Percentiles rank a stretch among this genome's conserved stretches.
phyloP scores from a whole-genome alignment of 2,329 filamentous ascomycete genomes.

The Berkeleyomyces rouxiae region DNA sequence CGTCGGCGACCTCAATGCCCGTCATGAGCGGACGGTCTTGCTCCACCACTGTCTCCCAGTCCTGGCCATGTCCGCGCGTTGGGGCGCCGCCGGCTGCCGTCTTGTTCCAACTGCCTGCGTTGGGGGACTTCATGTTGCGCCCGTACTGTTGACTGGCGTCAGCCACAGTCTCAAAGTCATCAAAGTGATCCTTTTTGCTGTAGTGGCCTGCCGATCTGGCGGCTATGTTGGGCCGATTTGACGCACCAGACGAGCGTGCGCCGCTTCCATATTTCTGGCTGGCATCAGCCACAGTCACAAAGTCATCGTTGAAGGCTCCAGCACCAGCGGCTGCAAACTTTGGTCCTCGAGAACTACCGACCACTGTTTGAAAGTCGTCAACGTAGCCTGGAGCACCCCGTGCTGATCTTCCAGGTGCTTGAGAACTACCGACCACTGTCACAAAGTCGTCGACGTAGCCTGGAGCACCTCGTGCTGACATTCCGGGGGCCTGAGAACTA shows the following conservation, averaged over 20 bases:
- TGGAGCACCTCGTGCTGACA: too few relatives aligned
- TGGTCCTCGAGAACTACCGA: not conserved
- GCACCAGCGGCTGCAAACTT: not conserved
- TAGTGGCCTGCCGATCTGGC: not conserved
- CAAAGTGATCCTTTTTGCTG: not conserved
- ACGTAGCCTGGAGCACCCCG: not conserved
- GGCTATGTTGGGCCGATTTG: not conserved
- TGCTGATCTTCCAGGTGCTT: not conserved
- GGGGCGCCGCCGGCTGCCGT: not conserved
- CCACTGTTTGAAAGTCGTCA: not conserved
- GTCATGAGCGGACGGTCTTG: not conserved
- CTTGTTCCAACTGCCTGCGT: not conserved
- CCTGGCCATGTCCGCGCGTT: not conserved
- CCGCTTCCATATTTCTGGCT: conserved; percentile 6
- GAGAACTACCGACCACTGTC: too few relatives aligned
- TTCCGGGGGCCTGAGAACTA: too few relatives aligned
- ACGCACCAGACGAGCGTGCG: not conserved
- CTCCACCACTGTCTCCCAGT: conserved; percentile 10
- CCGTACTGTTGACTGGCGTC: not conserved
- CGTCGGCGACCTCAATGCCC: not conserved
- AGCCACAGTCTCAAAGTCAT: conserved; percentile 2
- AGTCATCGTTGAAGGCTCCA: not conserved
- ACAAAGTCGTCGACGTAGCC: too few relatives aligned
- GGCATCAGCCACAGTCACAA: conserved; percentile 1
- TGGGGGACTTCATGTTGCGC: not conserved